Evolutionary conservation across 2,329 filamentous ascomycete genomes (phyloP), one percentile per base, ranked within the genome.

Genomic region (Fusarium protoensiforme): DNA sequence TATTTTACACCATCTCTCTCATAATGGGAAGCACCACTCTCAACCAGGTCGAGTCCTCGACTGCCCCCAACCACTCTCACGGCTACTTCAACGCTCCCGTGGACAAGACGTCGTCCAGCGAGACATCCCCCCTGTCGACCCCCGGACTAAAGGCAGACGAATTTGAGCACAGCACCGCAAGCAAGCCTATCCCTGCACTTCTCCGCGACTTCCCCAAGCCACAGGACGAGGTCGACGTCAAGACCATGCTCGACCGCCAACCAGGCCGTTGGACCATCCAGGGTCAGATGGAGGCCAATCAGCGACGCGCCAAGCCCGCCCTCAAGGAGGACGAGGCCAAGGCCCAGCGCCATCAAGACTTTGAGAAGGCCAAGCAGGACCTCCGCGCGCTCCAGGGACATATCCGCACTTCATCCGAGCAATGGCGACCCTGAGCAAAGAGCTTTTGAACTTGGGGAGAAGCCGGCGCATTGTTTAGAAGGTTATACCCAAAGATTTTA

Each of bases 321-420:
- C 62, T 51, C 20, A 73, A 60, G 27, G 76, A 74, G 14, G 65
- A 81, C 20, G 71, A 79, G 39, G 77, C 80, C 66, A 78, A 80
- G 53, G 83, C 83, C 53, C 78, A 80, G 66, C 80, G 82, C 41
- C 79, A 79, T 18, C 79, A 78, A 67, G 83, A 85, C 53, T 81
- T 89, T 41, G 85, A 86, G 61, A 82, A 83, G 38, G 83, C 82
- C 31, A 90, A 89, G 83, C 80, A 77, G 67, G 82, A 87, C 36
- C 80, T 89, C 18, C 82, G 86, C 18, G 81, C 81, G 54, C 81
- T 81, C 35, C 81, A 82, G 62, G 78, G 75, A 29, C 69, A 77
- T 43, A 66, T 78, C 29, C 67, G 41, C 39, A 68, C 29, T 39
- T 56, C 24, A n/a, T 48, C 27, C 53, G 61, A 61, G 48, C 33